Percentiles rank a stretch among this genome's conserved stretches.
phyloP scores from a whole-genome alignment of 2,329 filamentous ascomycete species.

The Metarhizium album region DNA sequence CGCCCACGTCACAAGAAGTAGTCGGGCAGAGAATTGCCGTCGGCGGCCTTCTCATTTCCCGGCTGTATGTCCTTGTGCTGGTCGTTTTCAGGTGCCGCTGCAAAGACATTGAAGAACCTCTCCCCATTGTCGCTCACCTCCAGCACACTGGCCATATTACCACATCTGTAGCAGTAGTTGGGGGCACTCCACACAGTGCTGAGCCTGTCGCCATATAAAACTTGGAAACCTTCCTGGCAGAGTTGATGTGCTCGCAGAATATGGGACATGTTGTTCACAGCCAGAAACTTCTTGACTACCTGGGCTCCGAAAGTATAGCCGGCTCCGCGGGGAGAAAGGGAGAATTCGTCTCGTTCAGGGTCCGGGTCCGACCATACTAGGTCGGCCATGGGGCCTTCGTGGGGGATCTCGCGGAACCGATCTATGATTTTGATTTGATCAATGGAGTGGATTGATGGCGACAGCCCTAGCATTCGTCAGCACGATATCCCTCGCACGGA shows the following conservation, averaged over 20 bases:
- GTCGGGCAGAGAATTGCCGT: constrained; percentile 53
- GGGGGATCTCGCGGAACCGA: constrained; percentile 94
- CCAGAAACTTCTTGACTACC: constrained; percentile 95
- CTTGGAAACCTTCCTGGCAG: constrained; percentile 95
- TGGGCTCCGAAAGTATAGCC: constrained; percentile 97
- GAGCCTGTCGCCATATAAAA: constrained; percentile 86
- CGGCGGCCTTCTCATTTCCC: constrained; percentile 58
- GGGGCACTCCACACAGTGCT: constrained; percentile 98
- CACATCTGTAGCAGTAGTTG: constrained; percentile 91
- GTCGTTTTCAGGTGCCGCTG: constrained; percentile 93
- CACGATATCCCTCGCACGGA: no score
- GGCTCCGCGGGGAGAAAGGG: constrained; percentile 80
- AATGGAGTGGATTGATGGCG: constrained; percentile 89
- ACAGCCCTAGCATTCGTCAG: constrained; percentile 45
- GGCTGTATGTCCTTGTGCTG: constrained; percentile 76
- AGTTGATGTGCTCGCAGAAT: constrained; percentile 97
- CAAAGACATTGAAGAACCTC: constrained; percentile 95
- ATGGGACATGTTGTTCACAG: constrained; percentile 95
- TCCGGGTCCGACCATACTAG: constrained; percentile 98
- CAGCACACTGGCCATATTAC: constrained; percentile 92
- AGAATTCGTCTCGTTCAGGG: constrained; percentile 95
- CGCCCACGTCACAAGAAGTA: constrained; percentile 49
- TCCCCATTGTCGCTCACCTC: constrained; percentile 92
- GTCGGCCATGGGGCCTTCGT: constrained; percentile 99
- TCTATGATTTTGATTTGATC: constrained; percentile 99